These are phyloP conservation scores for Thinopyrum obtusiflorum DNA, from an alignment of 202 grass and related monocot species.

Conservation along the genomic window DNA sequence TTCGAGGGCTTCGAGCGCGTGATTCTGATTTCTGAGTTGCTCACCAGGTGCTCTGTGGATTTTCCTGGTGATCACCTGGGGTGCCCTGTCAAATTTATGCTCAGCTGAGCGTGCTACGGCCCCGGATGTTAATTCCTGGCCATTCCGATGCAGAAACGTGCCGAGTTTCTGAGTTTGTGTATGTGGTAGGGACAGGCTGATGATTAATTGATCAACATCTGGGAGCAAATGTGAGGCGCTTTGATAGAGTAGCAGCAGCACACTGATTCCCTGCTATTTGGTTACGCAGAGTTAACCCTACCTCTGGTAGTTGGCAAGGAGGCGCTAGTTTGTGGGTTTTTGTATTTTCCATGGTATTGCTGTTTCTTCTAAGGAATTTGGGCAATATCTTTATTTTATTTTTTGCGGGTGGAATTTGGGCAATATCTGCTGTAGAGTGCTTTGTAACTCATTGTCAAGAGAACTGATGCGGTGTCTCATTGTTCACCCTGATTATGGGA, in stretches of 20 bases:
- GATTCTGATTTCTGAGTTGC: background rate
- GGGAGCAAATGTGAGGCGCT: background rate
- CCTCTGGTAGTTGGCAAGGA: background rate
- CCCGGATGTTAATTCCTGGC: background rate
- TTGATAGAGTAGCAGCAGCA: background rate
- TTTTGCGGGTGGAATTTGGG: no score
- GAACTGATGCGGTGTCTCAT: no score
- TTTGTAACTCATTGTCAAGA: no score
- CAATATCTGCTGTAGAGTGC: no score
- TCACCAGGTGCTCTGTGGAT: background rate
- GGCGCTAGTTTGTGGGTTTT: background rate
- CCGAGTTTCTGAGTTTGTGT: background rate
- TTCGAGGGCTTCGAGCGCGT: background rate
- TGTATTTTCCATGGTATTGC: no score
- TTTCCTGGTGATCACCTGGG: background rate
- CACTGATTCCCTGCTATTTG: background rate
- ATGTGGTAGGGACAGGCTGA: background rate
- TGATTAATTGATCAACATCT: background rate
- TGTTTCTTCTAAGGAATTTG: no score
- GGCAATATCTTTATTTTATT: no score
- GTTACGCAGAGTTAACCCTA: background rate
- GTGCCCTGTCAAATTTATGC: background rate
- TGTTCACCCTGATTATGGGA: no score
- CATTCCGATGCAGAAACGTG: background rate
- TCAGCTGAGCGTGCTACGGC: background rate